Evolutionary conservation across 352 stramenopile species (phyloP), one percentile per base, ranked within the genome.

Genomic region (Phytophthora crassamura): DNA sequence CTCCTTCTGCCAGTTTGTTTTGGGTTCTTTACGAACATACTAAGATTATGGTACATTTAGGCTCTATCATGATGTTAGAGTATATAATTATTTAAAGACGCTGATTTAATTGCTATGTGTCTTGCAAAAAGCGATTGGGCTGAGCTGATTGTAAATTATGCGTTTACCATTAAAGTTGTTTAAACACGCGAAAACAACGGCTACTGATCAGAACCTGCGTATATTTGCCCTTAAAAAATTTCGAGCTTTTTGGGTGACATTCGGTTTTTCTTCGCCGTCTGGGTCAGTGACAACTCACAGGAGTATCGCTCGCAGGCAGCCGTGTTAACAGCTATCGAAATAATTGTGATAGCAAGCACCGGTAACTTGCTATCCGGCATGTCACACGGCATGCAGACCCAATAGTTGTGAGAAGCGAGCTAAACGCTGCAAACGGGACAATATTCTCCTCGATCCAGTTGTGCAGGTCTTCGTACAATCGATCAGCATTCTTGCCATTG

Each of bases 221-320:
- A n/a, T n/a, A n/a, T n/a, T n/a, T n/a, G n/a, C n/a, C n/a, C n/a
- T n/a, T n/a, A n/a, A n/a, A n/a, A n/a, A n/a, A n/a, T n/a, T n/a
- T n/a, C n/a, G n/a, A n/a, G n/a, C 15, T 63, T 63, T n/a, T 55
- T 34, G 0, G 25, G 4, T 14, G 33, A 41, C 58, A 66, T 55
- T 52, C 42, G 28, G 25, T 66, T 66, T 42, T 40, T 9, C 28
- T 66, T 66, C 0, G 39, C 33, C 7, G 48, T 66, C 7, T 66
- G 58, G 39, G 59, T 66, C 4, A 66, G 6, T 2, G 58, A 40
- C 16, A 59, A 53, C 12, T 64, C 48, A 15, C 48, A 59, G 34
- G 59, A 59, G 18, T 66, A 66, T 6, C 58, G 39, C n/a, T 66
- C 58, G 15, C 58, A 66, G 5, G 57, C 58, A 22, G 47, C 47